Percentiles rank a stretch among this genome's conserved stretches.
These are phyloP conservation scores for Debaryomyces sp. DNA, from an alignment of 1,139 yeast species.

Conservation along the genomic window DNA sequence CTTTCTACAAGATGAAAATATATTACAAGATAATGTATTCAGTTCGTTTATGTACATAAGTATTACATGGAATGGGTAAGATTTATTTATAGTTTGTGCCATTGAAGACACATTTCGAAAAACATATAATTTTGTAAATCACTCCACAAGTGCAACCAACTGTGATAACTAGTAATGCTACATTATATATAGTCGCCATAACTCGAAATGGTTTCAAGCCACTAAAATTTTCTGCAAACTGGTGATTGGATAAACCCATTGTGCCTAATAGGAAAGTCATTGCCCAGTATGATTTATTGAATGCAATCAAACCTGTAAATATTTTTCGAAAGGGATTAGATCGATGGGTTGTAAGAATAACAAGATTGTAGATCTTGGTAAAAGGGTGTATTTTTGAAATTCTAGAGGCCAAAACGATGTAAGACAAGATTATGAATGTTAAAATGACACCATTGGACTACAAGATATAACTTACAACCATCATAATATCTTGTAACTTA, in stretches of 20 bases:
- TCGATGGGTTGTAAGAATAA: slow-evolving; percentile 20
- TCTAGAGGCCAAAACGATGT: slow-evolving; percentile 51
- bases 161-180: slow-evolving; percentile 35
- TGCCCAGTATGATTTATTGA: slow-evolving; percentile 74
- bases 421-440: slow-evolving; percentile 57
- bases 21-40: background rate
- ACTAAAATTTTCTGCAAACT: slow-evolving; percentile 48
- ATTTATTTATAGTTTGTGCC: background rate
- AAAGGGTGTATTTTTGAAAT: slow-evolving; percentile 38
- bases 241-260: slow-evolving; percentile 62
- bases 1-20: background rate
- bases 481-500: slow-evolving; percentile 50
- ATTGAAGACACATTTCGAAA: slow-evolving; percentile 1
- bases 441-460: slow-evolving; percentile 71
- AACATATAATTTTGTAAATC: slow-evolving; percentile 13
- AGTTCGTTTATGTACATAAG: background rate
- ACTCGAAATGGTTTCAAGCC: slow-evolving; percentile 58
- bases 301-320: slow-evolving; percentile 39
- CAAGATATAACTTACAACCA: slow-evolving; percentile 56
- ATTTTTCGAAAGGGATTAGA: slow-evolving; percentile 16
- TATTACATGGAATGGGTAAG: background rate
- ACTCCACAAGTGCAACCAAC: slow-evolving; percentile 34
- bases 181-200: slow-evolving; percentile 63
- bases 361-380: slow-evolving; percentile 27
- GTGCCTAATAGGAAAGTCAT: slow-evolving; percentile 92